Evolutionary conservation across 768 basidiomycete species (phyloP).

Genomic region (Boletus speciosus): DNA sequence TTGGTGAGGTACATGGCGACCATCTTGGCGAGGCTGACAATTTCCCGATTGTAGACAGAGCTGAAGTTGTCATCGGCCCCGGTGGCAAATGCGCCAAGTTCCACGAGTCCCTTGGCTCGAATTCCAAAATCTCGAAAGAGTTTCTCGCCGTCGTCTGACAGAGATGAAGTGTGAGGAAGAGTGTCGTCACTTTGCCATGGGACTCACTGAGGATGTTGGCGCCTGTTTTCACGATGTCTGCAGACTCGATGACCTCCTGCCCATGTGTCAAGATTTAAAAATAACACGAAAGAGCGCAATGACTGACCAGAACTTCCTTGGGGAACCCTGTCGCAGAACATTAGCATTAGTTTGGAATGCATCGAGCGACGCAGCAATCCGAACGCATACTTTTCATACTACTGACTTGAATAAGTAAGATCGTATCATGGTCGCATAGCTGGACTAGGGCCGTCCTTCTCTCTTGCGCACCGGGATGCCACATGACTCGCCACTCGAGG

Average conservation of each 20-base stretch:
- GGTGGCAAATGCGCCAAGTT: conserved; percentile 43
- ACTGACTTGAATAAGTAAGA: conserved; percentile 48
- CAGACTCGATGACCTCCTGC: conserved; percentile 45
- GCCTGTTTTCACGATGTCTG: conserved; percentile 41
- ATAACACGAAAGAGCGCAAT: background rate
- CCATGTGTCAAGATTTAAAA: background rate
- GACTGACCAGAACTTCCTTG: conserved; percentile 36
- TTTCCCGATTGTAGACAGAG: conserved; percentile 31
- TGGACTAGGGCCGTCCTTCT: conserved; percentile 45
- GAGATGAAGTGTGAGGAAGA: background rate
- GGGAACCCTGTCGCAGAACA: conserved; percentile 38
- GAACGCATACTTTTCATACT: conserved; percentile 41
- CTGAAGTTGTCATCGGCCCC: conserved; percentile 38
- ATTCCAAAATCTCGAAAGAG: conserved; percentile 47
- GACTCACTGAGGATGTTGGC: conserved; percentile 46
- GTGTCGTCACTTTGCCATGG: background rate
- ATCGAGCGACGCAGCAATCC: background rate
- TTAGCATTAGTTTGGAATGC: background rate
- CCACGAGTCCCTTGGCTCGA: conserved; percentile 39
- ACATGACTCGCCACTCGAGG: conserved; percentile 46
- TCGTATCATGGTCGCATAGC: conserved; percentile 39
- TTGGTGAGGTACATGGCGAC: conserved; percentile 39
- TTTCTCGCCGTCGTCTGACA: conserved; percentile 46
- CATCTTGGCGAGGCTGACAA: conserved; percentile 44
- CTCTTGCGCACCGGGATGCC: conserved; percentile 30